Evolutionary conservation across 768 basidiomycete species (phyloP), one percentile per base, ranked within the genome.

Genomic region (Gloeopeniophorella convolvens): DNA sequence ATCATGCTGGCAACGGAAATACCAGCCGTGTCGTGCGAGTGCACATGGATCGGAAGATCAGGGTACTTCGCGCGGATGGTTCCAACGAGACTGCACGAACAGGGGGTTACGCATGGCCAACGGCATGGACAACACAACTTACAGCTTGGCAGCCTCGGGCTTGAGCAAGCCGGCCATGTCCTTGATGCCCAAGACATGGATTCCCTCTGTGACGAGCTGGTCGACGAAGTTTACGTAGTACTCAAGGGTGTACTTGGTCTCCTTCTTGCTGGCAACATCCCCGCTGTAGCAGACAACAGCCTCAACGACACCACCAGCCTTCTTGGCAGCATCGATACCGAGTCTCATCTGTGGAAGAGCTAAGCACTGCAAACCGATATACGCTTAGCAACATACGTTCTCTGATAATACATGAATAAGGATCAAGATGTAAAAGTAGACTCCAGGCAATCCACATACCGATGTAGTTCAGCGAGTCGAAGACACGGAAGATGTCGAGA

Each of bases 311-410:
- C 96, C 96, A 50, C 96, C 96, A 27, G 96, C 96, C 69, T 96
- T 96, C 82, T 98, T 99, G 51, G 96, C 96, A 33, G 96, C 96
- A 64, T 99, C 96, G 60, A 99, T 98, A 65, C 96, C 96, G 60
- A 99, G 82, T 68, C 78, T 85, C 89, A 99, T 89, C 88, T 98
- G 57, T 1, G 40, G 20, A 33, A 35, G 42, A 54, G 46, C 5
- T 59, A 23, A 34, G 18, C 12, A n/a, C 27, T 5, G 32, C 45
- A 24, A 12, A 42, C 4, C 13, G 28, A 11, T 7, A 21, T 34
- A 15, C 11, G 9, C n/a, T 13, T 5, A 26, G 15, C 21, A 32
- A 68, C 80, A 61, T 56, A 86, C 87, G 61, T 90, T 90, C 49
- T 89, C 88, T 89, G 59, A 43, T 45, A 10, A 55, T 51, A 42